Evolutionary conservation across 116 monocot genomes (phyloP), one percentile per base, ranked within the genome.

Genomic region (Posidonia oceanica): DNA sequence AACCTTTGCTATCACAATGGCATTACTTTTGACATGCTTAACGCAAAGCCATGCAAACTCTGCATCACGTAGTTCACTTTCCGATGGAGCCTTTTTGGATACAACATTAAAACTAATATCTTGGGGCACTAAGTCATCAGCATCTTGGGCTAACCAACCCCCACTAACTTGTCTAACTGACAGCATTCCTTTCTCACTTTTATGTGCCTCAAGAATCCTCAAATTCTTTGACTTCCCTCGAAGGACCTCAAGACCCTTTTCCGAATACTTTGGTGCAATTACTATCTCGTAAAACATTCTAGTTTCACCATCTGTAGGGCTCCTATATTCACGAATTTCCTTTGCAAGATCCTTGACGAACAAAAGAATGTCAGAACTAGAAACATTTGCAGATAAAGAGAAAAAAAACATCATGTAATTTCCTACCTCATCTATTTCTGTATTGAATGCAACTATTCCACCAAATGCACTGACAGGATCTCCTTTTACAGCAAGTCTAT

Each of bases 271-370:
- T 20, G 98, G 98, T 74, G 98, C 98, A 71, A 99, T 82, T 54
- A 99, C 88, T 68, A 99, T 93, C 75, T 99, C 98, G 62, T 93
- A 99, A 73, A 99, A 99, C 98, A 99, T 99, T 54, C 98, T 78
- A 44, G 90, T 86, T 75, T 86, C 78, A 56, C 90, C 93, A 80
- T 93, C 98, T 54, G 80, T 83, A 36, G 98, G 98, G 71, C 88
- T 99, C 73, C 98, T 89, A 57, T 88, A 99, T 60, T 99, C 98
- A 14, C 98, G 85, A 52, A 99, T 99, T 81, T 99, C 98, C 72
- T 80, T 99, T 23, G 98, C 98, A 76, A 99, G 88, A 73, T 93
- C 86, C 98, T 99, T 78, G 52, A 12, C 20, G 37, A 63, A 69
- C 44, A 67, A 53, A 68, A 68, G 4, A 54, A 44, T n/a, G 4